Conservation (phyloP, 2,329 filamentous ascomycete genomes). For the Ophiostoma pallidulum region DNA sequence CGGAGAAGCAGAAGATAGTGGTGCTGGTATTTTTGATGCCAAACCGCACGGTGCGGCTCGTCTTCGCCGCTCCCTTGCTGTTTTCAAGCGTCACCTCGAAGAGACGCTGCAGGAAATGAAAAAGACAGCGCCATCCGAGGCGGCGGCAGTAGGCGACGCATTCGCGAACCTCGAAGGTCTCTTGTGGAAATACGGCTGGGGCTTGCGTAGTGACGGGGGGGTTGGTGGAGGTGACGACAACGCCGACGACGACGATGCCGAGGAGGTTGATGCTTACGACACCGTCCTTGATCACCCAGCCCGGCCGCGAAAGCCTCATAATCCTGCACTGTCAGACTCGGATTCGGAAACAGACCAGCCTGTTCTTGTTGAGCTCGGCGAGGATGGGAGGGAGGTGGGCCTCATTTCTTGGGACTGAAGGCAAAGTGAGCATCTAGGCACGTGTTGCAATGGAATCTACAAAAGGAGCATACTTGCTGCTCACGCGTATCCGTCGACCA, state of each 20-base stretch:
- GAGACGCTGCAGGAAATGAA: slow-evolving; percentile 33
- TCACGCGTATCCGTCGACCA: too few relatives aligned
- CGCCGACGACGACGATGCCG: slow-evolving; percentile 2
- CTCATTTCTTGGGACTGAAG: slow-evolving; percentile 37
- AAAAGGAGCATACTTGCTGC: too few relatives aligned
- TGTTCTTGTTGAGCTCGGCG: slow-evolving; percentile 43
- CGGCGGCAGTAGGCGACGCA: slow-evolving; percentile 35
- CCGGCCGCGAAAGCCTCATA: too few relatives aligned
- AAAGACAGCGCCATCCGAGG: slow-evolving; percentile 27
- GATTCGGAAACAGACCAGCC: slow-evolving; percentile 38
- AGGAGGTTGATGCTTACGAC: slow-evolving; percentile 7
- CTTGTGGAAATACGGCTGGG: slow-evolving; percentile 44
- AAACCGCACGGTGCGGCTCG: slow-evolving; percentile 23
- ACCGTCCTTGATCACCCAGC: too few relatives aligned
- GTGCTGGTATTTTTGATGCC: slow-evolving; percentile 25
- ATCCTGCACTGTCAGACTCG: slow-evolving; percentile 6
- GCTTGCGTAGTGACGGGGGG: slow-evolving; percentile 41
- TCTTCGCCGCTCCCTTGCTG: slow-evolving; percentile 39
- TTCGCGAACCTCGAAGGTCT: slow-evolving; percentile 41
- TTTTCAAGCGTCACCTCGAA: slow-evolving; percentile 45
- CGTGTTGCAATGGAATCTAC: too few relatives aligned
- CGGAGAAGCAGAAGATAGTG: slow-evolving; percentile 11
- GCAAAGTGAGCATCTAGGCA: neutral
- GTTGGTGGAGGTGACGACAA: slow-evolving; percentile 18
- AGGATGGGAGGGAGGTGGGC: slow-evolving; percentile 40